Conservation (phyloP, 2,329 filamentous ascomycete genomes). For the Colletotrichum eleusines region DNA sequence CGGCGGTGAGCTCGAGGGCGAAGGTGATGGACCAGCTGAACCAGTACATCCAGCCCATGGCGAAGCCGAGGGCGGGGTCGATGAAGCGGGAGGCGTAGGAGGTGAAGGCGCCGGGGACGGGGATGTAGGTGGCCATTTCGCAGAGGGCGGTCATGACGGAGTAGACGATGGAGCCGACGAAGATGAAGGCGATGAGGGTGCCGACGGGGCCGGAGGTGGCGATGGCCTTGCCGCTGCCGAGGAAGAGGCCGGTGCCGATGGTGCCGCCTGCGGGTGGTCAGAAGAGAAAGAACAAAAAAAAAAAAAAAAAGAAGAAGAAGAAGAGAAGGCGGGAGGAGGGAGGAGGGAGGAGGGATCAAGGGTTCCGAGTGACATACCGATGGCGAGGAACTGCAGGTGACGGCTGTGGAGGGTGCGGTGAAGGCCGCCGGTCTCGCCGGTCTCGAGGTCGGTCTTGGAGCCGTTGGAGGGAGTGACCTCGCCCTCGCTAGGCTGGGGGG, state of each 20-base stretch:
- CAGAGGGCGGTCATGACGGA: constrained; percentile 78
- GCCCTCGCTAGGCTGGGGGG: constrained; percentile 33
- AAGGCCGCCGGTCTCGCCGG: constrained; percentile 51
- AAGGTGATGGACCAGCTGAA: constrained; percentile 82
- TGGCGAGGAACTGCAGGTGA: constrained; percentile 64
- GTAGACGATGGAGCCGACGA: constrained; percentile 79
- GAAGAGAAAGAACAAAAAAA: too few species aligned
- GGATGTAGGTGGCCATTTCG: constrained; percentile 83
- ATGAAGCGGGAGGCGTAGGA: constrained; percentile 82
- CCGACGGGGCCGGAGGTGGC: constrained; percentile 74
- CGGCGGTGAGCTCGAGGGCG: constrained; percentile 78
- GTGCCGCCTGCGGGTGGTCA: constrained; percentile 60
- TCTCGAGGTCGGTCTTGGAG: constrained; percentile 52
- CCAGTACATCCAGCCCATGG: constrained; percentile 88
- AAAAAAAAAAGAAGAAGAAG: too few species aligned
- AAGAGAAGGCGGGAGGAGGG: too few species aligned
- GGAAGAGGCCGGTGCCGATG: constrained; percentile 79
- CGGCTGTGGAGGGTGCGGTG: constrained; percentile 54
- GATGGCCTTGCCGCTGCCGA: constrained; percentile 74
- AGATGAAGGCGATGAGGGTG: constrained; percentile 75
- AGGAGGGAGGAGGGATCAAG: not conserved
- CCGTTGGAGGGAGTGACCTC: constrained; percentile 37
- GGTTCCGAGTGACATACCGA: constrained; percentile 52
- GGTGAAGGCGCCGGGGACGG: constrained; percentile 81
- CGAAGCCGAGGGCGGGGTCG: constrained; percentile 78